Base-by-base conservation (phyloP, 2,329 filamentous ascomycete species). In the Endothia cerciana region DNA sequence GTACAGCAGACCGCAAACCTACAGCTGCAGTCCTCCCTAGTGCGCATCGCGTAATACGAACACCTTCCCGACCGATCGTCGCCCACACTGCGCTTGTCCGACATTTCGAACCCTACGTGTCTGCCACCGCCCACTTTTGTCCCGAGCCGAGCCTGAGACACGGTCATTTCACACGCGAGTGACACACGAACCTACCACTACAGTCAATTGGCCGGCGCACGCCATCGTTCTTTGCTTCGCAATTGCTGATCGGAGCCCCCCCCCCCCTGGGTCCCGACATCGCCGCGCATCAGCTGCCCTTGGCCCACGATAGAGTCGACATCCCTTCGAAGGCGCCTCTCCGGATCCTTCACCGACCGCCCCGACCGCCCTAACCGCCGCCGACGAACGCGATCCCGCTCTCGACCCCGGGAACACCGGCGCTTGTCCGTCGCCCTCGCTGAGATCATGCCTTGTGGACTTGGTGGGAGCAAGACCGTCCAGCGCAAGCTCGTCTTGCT, bases 401-500 rank as follows among this genome's bases (percentile, higher is more conserved):
- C 30, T 47, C 40, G 40, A n/a, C n/a, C 28, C 38, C 47, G 41
- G 28, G 41, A 22, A 15, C 25, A 36, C 49, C 58, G 28, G 19
- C 57, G 58, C 28, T 30, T 61, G 19, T 22, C 25, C n/a, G 28
- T 56, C 25, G n/a, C 36, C 13, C 11, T 33, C 3, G 17, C 53
- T 40, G 62, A 60, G 22, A 56, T 25, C 57, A 65, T 65, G 63
- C 63, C 63, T 57, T 65, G 63, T 56, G 63, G 63, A 65, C 38
- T 65, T n/a, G 63, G 63, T 61, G 63, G 63, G 36, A 68, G 59
- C 64, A 92, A 96, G 83, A 93, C 92, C 64, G 92, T 94, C 73
- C 92, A 96, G 87, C 92, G 93, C 82, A 97, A 97, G 89, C 91
- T 97, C 81, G 93, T 97, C 75, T 86, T 97, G 73, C 85, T 97